Percentiles rank a stretch among this genome's conserved stretches.
Evolutionary conservation across 2,329 filamentous ascomycete species (phyloP).

Genomic region (Paecilomyces formosus): DNA sequence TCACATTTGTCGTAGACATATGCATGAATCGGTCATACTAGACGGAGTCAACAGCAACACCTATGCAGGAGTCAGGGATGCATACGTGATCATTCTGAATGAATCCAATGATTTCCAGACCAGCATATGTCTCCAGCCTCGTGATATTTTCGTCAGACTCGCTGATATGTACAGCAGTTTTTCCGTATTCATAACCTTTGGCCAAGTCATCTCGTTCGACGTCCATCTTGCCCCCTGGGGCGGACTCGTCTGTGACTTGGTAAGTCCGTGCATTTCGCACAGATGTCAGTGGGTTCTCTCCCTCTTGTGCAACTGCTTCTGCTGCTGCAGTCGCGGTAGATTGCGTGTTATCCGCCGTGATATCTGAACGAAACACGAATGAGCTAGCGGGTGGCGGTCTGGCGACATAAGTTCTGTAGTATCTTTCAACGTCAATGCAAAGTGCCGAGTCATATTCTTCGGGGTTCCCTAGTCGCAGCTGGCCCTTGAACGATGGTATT

Average conservation of each 20-base stretch:
- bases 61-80: not conserved
- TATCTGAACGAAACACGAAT: slow-evolving; percentile 54
- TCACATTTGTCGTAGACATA: slow-evolving; percentile 73
- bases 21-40: slow-evolving; percentile 78
- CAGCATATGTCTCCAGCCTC: slow-evolving; percentile 69
- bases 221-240: slow-evolving; percentile 71
- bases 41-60: slow-evolving; percentile 2
- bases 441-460: slow-evolving; percentile 66
- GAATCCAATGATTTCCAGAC: slow-evolving; percentile 81
- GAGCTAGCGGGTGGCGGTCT: slow-evolving; percentile 67
- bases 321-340: slow-evolving; percentile 42
- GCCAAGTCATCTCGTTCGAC: slow-evolving; percentile 75
- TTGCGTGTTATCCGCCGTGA: slow-evolving; percentile 42
- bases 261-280: slow-evolving; percentile 78
- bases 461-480: slow-evolving; percentile 71
- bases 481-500: slow-evolving; percentile 70
- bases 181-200: slow-evolving; percentile 91
- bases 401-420: slow-evolving; percentile 76
- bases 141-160: slow-evolving; percentile 82
- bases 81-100: slow-evolving; percentile 62
- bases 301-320: slow-evolving; percentile 22
- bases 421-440: slow-evolving; percentile 80
- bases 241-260: slow-evolving; percentile 66
- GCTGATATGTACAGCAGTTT: slow-evolving; percentile 83
- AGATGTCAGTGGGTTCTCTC: slow-evolving; percentile 48